Evolutionary conservation across 805 yeast genomes (phyloP).

Genomic region (Candida cerambycidarum): DNA sequence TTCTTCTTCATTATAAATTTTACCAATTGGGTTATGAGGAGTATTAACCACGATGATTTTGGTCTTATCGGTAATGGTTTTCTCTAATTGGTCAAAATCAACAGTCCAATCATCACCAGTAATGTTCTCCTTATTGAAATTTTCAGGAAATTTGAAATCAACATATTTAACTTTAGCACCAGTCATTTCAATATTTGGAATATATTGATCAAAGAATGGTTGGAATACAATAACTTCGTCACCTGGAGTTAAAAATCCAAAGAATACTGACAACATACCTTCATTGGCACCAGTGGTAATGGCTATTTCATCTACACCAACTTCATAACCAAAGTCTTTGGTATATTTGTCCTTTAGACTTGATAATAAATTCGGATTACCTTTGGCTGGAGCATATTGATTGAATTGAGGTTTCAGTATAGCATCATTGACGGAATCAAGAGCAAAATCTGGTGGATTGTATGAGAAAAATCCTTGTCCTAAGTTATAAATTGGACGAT

Average conservation of each 20-base stretch:
- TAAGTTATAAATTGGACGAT: conserved; percentile 79
- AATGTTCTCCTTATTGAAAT: conserved; percentile 60
- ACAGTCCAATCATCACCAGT: conserved; percentile 86
- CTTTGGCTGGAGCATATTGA: conserved; percentile 91
- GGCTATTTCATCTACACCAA: conserved; percentile 62
- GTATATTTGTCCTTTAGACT: conserved; percentile 73
- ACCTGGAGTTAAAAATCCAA: conserved; percentile 80
- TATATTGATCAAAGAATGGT: conserved; percentile 96
- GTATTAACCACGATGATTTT: conserved; percentile 86
- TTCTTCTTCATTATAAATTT: conserved; percentile 77
- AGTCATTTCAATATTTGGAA: conserved; percentile 87
- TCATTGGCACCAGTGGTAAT: conserved; percentile 98
- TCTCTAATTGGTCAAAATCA: conserved; percentile 74
- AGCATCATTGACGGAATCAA: conserved; percentile 76
- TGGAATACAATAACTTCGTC: conserved; percentile 96
- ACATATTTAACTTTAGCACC: conserved; percentile 92
- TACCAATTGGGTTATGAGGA: conserved; percentile 97
- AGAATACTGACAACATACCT: conserved; percentile 82
- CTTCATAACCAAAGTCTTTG: conserved; percentile 56
- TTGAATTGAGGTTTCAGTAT: conserved; percentile 71
- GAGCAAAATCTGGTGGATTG: conserved; percentile 92
- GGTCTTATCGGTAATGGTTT: conserved; percentile 71
- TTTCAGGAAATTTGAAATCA: conserved; percentile 79
- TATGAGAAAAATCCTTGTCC: conserved; percentile 98
- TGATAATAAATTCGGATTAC: conserved; percentile 72